These are phyloP conservation scores for Lepidopterella palustris DNA, from an alignment of 495 filamentous ascomycete genomes.

Conservation along the genomic window DNA sequence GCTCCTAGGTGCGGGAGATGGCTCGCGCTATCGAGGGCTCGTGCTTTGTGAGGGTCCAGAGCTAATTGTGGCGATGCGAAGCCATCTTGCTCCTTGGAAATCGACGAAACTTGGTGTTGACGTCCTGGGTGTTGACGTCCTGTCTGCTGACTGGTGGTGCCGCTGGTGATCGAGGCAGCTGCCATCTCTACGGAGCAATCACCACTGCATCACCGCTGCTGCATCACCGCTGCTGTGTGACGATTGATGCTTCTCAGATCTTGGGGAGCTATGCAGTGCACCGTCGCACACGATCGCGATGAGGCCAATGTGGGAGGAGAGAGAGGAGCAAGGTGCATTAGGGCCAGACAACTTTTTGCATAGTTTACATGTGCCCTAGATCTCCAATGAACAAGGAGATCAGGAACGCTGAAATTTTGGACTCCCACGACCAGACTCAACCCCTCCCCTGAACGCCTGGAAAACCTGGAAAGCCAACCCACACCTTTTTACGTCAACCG, in stretches of 20 bases:
- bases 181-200: too few species aligned
- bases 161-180: too few species aligned
- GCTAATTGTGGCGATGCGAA: too few species aligned
- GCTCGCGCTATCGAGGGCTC: neutral
- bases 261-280: neutral
- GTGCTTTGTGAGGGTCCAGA: neutral
- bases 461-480: neutral
- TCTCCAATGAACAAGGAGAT: slow-evolving; percentile 5
- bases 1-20: slow-evolving; percentile 1
- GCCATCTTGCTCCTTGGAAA: too few species aligned
- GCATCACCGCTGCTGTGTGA: too few species aligned
- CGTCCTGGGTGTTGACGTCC: too few species aligned
- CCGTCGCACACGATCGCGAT: slow-evolving; percentile 1
- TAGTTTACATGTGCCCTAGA: slow-evolving; percentile 24
- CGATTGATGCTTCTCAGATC: too few species aligned
- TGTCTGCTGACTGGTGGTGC: too few species aligned
- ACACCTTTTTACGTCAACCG: neutral
- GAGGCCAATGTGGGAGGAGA: neutral
- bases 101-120: too few species aligned
- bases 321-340: neutral
- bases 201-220: too few species aligned
- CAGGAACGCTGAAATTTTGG: slow-evolving; percentile 23
- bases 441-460: neutral
- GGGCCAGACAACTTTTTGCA: slow-evolving; percentile 19
- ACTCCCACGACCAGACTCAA: neutral